Evolutionary conservation across 805 yeast species (phyloP).

Genomic region (Pichia californica): DNA sequence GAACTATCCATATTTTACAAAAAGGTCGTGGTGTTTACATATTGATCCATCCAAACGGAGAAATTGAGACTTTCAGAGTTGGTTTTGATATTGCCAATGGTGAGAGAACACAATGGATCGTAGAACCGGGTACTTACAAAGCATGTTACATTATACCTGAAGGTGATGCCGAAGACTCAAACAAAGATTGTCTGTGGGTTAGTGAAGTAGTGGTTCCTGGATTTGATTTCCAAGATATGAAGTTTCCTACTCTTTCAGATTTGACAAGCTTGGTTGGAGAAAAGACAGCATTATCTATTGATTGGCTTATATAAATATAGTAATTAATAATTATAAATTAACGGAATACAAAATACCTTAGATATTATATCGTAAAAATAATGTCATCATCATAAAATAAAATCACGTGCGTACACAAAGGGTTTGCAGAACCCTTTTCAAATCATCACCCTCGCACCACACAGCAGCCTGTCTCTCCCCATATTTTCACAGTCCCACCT

Average conservation of each 20-base stretch:
- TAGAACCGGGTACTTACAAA: conserved; percentile 54
- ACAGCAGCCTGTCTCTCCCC: too few species aligned
- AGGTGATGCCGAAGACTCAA: conserved; percentile 23
- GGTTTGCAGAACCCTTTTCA: too few species aligned
- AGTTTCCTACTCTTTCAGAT: conserved; percentile 33
- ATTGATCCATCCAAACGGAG: conserved; percentile 44
- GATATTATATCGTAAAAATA: too few species aligned
- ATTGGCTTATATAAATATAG: too few species aligned
- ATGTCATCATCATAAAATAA: too few species aligned
- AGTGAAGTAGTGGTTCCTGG: conserved; percentile 61
- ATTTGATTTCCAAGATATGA: conserved; percentile 49
- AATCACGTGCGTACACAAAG: too few species aligned
- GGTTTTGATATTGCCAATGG: conserved; percentile 44
- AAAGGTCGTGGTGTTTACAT: conserved; percentile 52
- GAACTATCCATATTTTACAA: conserved; percentile 50
- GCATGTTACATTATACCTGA: conserved; percentile 40
- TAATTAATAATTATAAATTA: too few species aligned
- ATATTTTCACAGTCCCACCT: too few species aligned
- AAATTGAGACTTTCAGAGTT: conserved; percentile 42
- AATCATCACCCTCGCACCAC: too few species aligned
- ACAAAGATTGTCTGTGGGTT: conserved; percentile 38
- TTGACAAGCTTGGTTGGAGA: conserved; percentile 33
- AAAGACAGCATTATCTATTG: too few species aligned
- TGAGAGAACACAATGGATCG: conserved; percentile 55
- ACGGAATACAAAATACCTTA: too few species aligned